phyloP scores from a whole-genome alignment of 73 alveolate genomes.

The Paramecium sexaurelia region DNA sequence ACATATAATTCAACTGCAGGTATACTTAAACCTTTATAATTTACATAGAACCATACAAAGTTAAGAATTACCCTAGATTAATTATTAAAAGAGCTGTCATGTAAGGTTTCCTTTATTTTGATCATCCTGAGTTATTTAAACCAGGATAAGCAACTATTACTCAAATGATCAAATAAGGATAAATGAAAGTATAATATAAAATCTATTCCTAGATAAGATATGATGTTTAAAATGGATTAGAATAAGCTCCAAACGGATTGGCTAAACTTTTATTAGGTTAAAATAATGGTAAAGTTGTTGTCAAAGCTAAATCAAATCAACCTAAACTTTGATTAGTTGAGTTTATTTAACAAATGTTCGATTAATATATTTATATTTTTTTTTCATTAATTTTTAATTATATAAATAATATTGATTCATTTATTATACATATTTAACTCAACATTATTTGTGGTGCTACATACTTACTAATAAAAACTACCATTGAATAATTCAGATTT shows the following conservation, averaged over 20 bases:
- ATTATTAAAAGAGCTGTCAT: constrained; percentile 71
- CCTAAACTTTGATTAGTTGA: constrained; percentile 21
- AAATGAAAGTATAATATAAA: constrained; percentile 53
- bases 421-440: no score
- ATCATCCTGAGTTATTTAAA: constrained; percentile 66
- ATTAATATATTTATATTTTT: not conserved
- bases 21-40: constrained; percentile 2
- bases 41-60: constrained; percentile 46
- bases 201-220: constrained; percentile 62
- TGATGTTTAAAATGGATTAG: constrained; percentile 73
- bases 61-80: constrained; percentile 76
- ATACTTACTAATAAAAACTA: no score
- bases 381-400: no score
- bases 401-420: no score
- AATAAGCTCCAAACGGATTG: constrained; percentile 71
- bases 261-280: constrained; percentile 74
- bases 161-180: constrained; percentile 65
- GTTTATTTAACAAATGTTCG: not conserved
- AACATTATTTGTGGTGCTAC: no score
- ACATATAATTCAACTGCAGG: constrained; percentile 69
- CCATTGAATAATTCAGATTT: no score
- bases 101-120: constrained; percentile 79
- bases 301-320: constrained; percentile 33
- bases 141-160: constrained; percentile 61
- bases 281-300: constrained; percentile 77